Evolutionary conservation across 2,329 filamentous ascomycete genomes (phyloP), one percentile per base, ranked within the genome.

Genomic region (Leptosphaerulina australis): DNA sequence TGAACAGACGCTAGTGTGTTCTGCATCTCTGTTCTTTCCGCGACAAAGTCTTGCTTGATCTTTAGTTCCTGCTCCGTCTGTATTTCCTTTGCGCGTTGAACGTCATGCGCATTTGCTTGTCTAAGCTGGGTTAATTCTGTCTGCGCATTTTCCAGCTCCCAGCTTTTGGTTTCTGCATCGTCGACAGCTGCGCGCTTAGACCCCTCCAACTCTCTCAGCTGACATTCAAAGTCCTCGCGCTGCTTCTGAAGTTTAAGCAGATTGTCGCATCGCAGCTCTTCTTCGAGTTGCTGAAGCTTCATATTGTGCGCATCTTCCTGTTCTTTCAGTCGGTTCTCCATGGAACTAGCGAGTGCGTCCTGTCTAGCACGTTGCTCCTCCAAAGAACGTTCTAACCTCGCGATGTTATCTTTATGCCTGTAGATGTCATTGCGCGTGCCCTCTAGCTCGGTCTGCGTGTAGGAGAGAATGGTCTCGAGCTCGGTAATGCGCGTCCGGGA

Each of bases 401-500:
- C 35, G 7, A 67, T 44, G 17, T 40, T 55, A 10, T 68, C 67
- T 28, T 66, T 67, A 20, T 70, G 62, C 45, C 58, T 67, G 58
- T 69, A 69, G 26, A 59, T 63, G 21, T 68, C 66, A 2, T 55
- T 57, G 5, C 68, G 65, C 10, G 63, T 46, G 21, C 50, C 50
- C 12, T 71, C 69, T 2, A 71, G 59, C 38, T 72, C 70, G 3
- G 61, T 62, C 4, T 64, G 63, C 7, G 69, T 70, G 44, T 64
- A 72, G 1, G 66, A 59, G 7, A 71, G 58, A 10, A 71, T 61
- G 3, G 70, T 70, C 35, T 71, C 69, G 22, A 72, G 64, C 40
- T 72, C 66, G 2, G 61, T 66, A 21, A 71, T 70, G 29, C 68
- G 67, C 11, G 62, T 65, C 21, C 59, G 59, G 9, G 67, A 64